Base-by-base conservation (phyloP, 208 protist genomes). In the Borovskyia barvae region DNA sequence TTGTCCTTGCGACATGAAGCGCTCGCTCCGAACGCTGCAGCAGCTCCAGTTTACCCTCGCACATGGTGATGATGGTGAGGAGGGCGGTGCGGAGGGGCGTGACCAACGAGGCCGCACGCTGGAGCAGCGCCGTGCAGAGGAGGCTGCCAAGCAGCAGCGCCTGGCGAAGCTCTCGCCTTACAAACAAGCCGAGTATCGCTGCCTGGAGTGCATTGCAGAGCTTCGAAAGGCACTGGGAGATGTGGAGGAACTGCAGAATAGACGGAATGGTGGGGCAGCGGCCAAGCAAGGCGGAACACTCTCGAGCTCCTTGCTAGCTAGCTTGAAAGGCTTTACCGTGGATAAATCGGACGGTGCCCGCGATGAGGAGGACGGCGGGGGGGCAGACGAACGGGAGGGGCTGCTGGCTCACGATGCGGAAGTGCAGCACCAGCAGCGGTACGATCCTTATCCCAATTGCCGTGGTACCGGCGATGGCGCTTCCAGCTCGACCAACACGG, bases 131-230 rank as follows among this genome's bases (percentile, higher is more conserved):
- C 25, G 49, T 5, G 15, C 35, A 5, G 57, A 55, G 4, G 66
- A 72, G 3, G 49, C 51, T 1, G 55, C 57, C 14, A 64, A 49
- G 20, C 43, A 54, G 17, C 58, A 50, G 7, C 59, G 55, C 5
- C 36, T 86, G 3, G 40, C 63, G 5, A 60, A 66, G 37, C 61
- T 86, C 15, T 72, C 75, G 1, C 61, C 57, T 5, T 86, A 82
- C 68, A 78, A 80, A 40, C 73, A 68, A 17, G 62, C 72, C 3
- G 79, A 86, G 51, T 82, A 80, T 36, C n/a, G 69, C 12, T 82
- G 75, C 28, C 41, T 82, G 8, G 72, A 80, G 52, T 74, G 65
- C 43, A 74, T 86, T 8, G 68, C 71, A 2, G 55, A 75, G 17
- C 67, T 86, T 36, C 75, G 80, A 0, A 24, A 54, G 12, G 50